These are phyloP conservation scores for Colletotrichum salicis DNA, from an alignment of 2,329 filamentous ascomycete species.

Conservation along the genomic window DNA sequence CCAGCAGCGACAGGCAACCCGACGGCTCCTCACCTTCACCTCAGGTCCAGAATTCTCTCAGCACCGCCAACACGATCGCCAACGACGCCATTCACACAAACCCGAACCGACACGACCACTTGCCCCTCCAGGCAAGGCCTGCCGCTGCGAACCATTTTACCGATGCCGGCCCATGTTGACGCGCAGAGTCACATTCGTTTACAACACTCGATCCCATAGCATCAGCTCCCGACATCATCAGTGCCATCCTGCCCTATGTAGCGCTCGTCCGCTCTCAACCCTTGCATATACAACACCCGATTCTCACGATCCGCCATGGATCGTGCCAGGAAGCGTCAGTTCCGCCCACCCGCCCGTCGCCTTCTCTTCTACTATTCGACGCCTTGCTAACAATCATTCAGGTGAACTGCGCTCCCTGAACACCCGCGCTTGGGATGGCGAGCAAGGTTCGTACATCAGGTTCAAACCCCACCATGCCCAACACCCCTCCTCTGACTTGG, in stretches of 20 bases:
- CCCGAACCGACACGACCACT: constrained; percentile 2
- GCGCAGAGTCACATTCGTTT: constrained; percentile 47
- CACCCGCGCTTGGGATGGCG: constrained; percentile 86
- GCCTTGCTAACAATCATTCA: constrained; percentile 50
- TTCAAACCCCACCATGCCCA: constrained; percentile 30
- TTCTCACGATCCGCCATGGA: constrained; percentile 63
- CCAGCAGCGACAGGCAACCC: constrained; percentile 6
- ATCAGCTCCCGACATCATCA: constrained; percentile 43
- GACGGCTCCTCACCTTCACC: constrained; percentile 20
- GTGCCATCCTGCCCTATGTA: constrained; percentile 56
- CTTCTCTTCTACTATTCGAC: not conserved
- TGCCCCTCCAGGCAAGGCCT: constrained; percentile 24
- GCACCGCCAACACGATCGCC: constrained; percentile 12
- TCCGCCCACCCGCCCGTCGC: not conserved
- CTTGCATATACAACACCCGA: constrained; percentile 43
- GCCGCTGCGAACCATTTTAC: constrained; percentile 39
- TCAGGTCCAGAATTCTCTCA: constrained; percentile 13
- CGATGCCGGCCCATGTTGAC: constrained; percentile 52
- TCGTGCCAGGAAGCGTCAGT: constrained; percentile 72
- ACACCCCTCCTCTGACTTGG: constrained; percentile 22
- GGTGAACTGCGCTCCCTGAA: constrained; percentile 93
- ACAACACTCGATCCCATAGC: constrained; percentile 55
- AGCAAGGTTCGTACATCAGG: constrained; percentile 71
- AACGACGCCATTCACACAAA: not conserved
- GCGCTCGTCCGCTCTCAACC: constrained; percentile 45